These are phyloP conservation scores for Colletotrichum viniferum DNA, from an alignment of 2,329 filamentous ascomycete genomes.

Conservation along the genomic window DNA sequence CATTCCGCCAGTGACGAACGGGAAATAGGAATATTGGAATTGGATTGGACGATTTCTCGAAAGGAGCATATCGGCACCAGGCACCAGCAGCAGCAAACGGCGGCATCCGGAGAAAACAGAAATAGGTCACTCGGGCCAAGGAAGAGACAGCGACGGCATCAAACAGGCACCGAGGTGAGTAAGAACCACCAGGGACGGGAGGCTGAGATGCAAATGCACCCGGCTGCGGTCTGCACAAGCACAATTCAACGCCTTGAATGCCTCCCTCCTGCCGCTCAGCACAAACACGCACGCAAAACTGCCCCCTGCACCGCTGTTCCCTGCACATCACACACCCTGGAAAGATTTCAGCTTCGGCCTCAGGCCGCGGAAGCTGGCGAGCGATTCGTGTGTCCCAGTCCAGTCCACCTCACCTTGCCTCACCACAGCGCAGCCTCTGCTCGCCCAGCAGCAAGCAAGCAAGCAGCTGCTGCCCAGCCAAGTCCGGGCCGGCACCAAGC, in stretches of 20 bases:
- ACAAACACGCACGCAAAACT: background rate
- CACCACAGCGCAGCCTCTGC: background rate
- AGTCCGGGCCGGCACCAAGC: conserved; percentile 16
- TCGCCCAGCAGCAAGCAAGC: background rate
- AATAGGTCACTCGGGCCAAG: background rate
- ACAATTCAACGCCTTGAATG: background rate
- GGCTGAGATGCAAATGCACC: background rate
- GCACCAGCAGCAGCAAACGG: background rate
- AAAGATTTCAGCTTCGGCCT: background rate
- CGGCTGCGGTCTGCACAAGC: background rate
- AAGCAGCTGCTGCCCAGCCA: background rate
- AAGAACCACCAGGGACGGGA: background rate
- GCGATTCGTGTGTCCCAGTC: background rate
- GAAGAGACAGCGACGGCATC: background rate
- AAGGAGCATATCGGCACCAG: background rate
- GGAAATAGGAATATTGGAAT: background rate
- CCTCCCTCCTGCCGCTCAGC: background rate
- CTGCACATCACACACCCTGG: background rate
- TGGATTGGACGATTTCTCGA: background rate
- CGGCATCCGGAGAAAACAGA: background rate
- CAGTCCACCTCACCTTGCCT: background rate
- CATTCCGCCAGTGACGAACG: conserved; percentile 3
- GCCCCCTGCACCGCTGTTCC: background rate
- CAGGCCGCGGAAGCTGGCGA: background rate
- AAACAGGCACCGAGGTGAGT: background rate